Evolutionary conservation across 2,329 filamentous ascomycete species (phyloP).

Genomic region (Scedosporium dehoogii): DNA sequence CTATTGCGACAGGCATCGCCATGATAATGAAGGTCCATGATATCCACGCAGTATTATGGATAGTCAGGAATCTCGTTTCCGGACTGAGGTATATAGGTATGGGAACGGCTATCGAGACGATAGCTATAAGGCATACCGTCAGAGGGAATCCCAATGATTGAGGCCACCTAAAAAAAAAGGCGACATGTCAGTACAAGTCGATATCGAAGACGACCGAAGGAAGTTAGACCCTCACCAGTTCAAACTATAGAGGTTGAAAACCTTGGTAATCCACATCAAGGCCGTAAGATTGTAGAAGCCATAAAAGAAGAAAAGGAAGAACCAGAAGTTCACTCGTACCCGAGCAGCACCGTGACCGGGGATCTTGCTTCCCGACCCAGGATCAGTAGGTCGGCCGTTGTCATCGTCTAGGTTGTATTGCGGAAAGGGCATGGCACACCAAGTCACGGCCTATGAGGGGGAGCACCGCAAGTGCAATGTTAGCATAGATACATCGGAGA

Average conservation of each 20-base stretch:
- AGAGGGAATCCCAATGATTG: conserved; percentile 52
- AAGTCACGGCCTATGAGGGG: conserved; percentile 42
- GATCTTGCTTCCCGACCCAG: conserved; percentile 26
- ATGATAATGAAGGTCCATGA: conserved; percentile 61
- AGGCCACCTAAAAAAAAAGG: conserved; percentile 39
- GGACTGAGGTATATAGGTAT: conserved; percentile 50
- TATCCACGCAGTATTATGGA: conserved; percentile 59
- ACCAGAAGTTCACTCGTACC: conserved; percentile 61
- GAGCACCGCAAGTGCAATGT: neutral
- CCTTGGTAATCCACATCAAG: conserved; percentile 60
- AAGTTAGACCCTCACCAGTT: conserved; percentile 40
- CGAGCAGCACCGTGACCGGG: conserved; percentile 54
- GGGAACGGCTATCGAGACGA: conserved; percentile 48
- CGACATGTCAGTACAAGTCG: conserved; percentile 1
- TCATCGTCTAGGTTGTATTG: conserved; percentile 45
- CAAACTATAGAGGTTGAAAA: conserved; percentile 61
- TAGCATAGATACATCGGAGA: neutral
- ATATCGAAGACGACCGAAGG: conserved; percentile 7
- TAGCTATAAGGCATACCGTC: conserved; percentile 52
- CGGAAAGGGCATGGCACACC: conserved; percentile 57
- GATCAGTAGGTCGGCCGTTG: conserved; percentile 21
- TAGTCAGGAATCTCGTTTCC: conserved; percentile 40
- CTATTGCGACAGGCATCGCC: conserved; percentile 58
- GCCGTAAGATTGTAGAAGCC: conserved; percentile 59
- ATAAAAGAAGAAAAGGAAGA: conserved; percentile 61